These are phyloP conservation scores for Pseudevernia furfuracea DNA, from an alignment of 495 filamentous ascomycete species.

Conservation along the genomic window DNA sequence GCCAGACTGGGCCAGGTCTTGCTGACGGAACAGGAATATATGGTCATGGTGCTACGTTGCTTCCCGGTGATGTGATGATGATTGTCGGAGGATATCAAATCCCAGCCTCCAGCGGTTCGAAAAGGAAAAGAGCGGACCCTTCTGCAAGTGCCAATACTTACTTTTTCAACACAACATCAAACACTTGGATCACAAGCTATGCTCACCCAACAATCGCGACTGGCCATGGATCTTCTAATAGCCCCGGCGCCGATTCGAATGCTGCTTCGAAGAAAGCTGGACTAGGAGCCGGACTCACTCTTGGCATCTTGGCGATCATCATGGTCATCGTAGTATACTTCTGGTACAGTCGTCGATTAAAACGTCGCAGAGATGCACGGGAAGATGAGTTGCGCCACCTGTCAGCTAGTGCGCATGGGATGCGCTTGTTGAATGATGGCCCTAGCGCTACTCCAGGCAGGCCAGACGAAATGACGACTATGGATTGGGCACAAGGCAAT, in stretches of 20 bases:
- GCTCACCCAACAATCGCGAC: slow-evolving; percentile 41
- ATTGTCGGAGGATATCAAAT: slow-evolving; percentile 75
- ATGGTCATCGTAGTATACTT: slow-evolving; percentile 45
- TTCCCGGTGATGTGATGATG: slow-evolving; percentile 87
- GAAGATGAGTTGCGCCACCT: slow-evolving; percentile 49
- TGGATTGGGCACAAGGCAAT: slow-evolving; percentile 9
- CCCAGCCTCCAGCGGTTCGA: slow-evolving; percentile 35
- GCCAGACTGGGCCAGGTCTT: slow-evolving; percentile 34
- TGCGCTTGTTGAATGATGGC: slow-evolving; percentile 27
- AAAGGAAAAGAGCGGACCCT: slow-evolving; percentile 34
- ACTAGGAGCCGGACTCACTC: slow-evolving; percentile 66
- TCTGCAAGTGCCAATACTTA: slow-evolving; percentile 42
- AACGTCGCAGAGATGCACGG: slow-evolving; percentile 37
- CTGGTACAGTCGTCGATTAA: slow-evolving; percentile 50
- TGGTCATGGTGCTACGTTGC: slow-evolving; percentile 76
- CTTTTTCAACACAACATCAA: slow-evolving; percentile 74
- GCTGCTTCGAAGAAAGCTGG: slow-evolving; percentile 49
- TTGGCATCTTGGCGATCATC: slow-evolving; percentile 53
- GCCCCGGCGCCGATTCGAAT: slow-evolving; percentile 21
- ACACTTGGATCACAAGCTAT: slow-evolving; percentile 63
- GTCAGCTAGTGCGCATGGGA: slow-evolving; percentile 42
- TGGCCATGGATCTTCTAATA: slow-evolving; percentile 1
- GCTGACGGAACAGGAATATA: slow-evolving; percentile 56
- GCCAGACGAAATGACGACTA: slow-evolving; percentile 27
- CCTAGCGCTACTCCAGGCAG: slow-evolving; percentile 22